phyloP scores from a whole-genome alignment of 371 early-diverging fungal genomes.

The Mycotypha africana region DNA sequence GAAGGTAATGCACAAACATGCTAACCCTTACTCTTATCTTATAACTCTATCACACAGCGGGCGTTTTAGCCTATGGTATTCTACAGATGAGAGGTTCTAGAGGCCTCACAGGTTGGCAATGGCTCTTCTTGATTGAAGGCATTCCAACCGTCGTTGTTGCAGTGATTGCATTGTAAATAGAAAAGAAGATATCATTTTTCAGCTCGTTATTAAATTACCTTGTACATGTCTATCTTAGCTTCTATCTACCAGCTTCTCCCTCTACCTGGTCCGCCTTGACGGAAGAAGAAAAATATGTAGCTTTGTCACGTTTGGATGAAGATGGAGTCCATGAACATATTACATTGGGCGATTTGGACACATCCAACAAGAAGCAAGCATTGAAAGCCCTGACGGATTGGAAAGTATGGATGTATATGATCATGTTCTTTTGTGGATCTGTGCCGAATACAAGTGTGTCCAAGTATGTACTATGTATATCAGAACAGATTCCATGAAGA shows the following conservation, averaged over 20 bases:
- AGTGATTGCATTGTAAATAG: constrained; percentile 26
- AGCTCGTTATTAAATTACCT: no score
- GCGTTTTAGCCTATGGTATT: constrained; percentile 43
- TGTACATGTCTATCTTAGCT: constrained; percentile 19
- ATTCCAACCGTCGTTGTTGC: constrained; percentile 41
- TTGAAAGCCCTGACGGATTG: constrained; percentile 32
- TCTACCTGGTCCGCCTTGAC: constrained; percentile 29
- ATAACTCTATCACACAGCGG: constrained; percentile 22
- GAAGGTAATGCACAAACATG: no score
- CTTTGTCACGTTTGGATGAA: constrained; percentile 20
- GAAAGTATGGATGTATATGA: constrained; percentile 48
- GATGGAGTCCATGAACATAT: constrained; percentile 13
- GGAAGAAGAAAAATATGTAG: constrained; percentile 23
- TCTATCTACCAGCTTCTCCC: constrained; percentile 38
- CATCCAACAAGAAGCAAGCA: constrained; percentile 33
- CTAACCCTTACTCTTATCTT: not conserved
- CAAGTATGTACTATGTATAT: constrained; percentile 33
- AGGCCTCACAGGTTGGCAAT: constrained; percentile 44
- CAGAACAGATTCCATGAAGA: not conserved
- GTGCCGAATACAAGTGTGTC: constrained; percentile 45
- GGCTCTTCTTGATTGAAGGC: constrained; percentile 48
- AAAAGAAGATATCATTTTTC: no score
- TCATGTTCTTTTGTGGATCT: constrained; percentile 47
- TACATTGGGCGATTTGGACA: constrained; percentile 29
- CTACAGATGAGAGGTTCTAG: constrained; percentile 29